A percentile compares a stretch with the other conserved stretches of the same genome.
Evolutionary conservation across 2,329 filamentous ascomycete genomes (phyloP).

Genomic region (Apiospora saccharicola): DNA sequence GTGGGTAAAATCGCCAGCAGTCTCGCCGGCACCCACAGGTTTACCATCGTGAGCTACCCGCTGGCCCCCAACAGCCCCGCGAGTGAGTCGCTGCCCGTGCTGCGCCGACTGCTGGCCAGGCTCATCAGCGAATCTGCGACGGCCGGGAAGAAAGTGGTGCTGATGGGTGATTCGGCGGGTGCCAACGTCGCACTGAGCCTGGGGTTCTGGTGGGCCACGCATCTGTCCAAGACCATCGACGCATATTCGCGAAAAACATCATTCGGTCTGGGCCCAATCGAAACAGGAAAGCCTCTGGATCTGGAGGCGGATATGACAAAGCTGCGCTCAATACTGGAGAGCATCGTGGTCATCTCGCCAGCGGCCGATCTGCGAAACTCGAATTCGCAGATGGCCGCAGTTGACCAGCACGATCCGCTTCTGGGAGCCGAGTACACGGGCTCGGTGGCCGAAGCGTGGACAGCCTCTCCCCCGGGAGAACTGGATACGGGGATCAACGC

Average conservation of each 20-base stretch:
- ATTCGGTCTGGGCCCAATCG: conserved; percentile 4
- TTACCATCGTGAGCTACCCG: conserved; percentile 60
- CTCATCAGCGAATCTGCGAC: conserved; percentile 49
- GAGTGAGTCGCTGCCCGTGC: conserved; percentile 53
- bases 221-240: conserved; percentile 19
- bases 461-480: conserved; percentile 45
- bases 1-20: conserved; percentile 53
- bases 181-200: conserved; percentile 54
- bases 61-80: conserved; percentile 62
- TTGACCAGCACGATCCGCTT: conserved; percentile 53
- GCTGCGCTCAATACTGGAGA: conserved; percentile 25
- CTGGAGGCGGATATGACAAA: conserved; percentile 1
- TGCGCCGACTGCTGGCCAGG: conserved; percentile 52
- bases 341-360: conserved; percentile 32
- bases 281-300: conserved; percentile 18
- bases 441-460: conserved; percentile 51
- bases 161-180: conserved; percentile 58
- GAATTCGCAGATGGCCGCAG: conserved; percentile 51
- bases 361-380: conserved; percentile 50
- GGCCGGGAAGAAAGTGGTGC: conserved; percentile 51
- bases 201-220: conserved; percentile 34
- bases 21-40: conserved; percentile 41
- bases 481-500: conserved; percentile 9
- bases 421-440: conserved; percentile 51
- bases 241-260: neutral